phyloP scores from a whole-genome alignment of 2,329 filamentous ascomycete genomes.

The Ceratocystis cacaofunesta region DNA sequence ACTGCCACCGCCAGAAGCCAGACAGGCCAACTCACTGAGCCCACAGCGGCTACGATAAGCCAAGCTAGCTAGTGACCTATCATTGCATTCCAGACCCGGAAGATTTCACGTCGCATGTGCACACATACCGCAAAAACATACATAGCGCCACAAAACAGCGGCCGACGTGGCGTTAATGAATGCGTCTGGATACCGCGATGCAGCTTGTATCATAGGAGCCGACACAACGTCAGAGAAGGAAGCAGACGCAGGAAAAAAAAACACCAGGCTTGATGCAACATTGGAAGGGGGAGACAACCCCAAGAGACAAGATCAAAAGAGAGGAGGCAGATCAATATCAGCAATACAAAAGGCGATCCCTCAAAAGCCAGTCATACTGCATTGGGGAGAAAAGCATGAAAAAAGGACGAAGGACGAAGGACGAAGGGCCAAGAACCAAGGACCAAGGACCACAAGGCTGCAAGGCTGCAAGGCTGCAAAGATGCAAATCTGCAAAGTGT shows the following conservation, averaged over 20 bases:
- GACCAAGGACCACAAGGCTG: background rate
- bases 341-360: background rate
- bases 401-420: background rate
- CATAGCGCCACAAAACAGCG: background rate
- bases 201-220: background rate
- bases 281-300: background rate
- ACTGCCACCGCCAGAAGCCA: background rate
- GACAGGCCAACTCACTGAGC: too few relatives aligned
- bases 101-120: background rate
- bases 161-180: background rate
- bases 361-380: background rate
- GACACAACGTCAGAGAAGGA: background rate
- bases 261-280: background rate
- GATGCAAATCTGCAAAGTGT: background rate
- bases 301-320: background rate
- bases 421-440: too few relatives aligned
- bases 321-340: background rate
- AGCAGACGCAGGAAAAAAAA: background rate
- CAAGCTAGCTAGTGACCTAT: background rate
- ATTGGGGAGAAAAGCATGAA: background rate
- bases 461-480: background rate
- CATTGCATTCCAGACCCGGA: background rate
- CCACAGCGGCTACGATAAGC: background rate
- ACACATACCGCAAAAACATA: too few relatives aligned
- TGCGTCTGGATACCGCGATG: background rate